Evolutionary conservation across 768 basidiomycete species (phyloP).

Genomic region (Leccinellum rugosiceps): DNA sequence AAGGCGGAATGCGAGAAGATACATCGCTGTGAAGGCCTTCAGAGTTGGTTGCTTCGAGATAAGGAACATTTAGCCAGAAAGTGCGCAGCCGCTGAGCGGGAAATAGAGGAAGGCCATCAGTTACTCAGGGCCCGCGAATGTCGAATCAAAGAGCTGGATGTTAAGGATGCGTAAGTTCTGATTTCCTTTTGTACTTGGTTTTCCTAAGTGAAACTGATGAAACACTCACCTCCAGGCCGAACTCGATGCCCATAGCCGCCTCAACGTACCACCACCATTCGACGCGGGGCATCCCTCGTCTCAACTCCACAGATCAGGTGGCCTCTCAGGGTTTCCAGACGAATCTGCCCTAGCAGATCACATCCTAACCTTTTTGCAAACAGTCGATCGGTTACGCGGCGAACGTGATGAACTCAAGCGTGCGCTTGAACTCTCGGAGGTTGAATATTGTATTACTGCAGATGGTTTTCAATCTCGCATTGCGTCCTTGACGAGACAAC

Average conservation of each 20-base stretch:
- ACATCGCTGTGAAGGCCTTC: constrained; percentile 40
- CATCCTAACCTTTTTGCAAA: constrained; percentile 55
- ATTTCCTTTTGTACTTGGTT: not conserved
- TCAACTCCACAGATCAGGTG: not conserved
- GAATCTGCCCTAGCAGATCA: constrained; percentile 35
- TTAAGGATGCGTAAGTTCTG: constrained; percentile 25
- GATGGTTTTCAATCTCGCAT: constrained; percentile 57
- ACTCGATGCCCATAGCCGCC: constrained; percentile 5
- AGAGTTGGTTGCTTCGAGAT: constrained; percentile 48
- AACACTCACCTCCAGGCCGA: constrained; percentile 21
- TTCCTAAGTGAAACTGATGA: not conserved
- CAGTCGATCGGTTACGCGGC: constrained; percentile 62
- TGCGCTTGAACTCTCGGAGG: constrained; percentile 64
- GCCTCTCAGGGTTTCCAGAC: constrained; percentile 4
- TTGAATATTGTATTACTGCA: constrained; percentile 61
- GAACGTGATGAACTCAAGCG: constrained; percentile 64
- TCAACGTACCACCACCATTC: not conserved
- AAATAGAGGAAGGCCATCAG: constrained; percentile 27
- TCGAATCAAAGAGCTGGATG: constrained; percentile 25
- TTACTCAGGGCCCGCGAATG: constrained; percentile 20
- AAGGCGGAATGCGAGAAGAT: constrained; percentile 41
- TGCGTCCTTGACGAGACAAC: constrained; percentile 27
- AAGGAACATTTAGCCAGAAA: constrained; percentile 49
- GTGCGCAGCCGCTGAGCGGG: constrained; percentile 35
- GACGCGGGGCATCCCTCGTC: not conserved